A percentile compares a stretch with the other conserved stretches of the same genome.
Evolutionary conservation across 176 grass and related monocot species (phyloP).

Genomic region (Guadua angustifolia): DNA sequence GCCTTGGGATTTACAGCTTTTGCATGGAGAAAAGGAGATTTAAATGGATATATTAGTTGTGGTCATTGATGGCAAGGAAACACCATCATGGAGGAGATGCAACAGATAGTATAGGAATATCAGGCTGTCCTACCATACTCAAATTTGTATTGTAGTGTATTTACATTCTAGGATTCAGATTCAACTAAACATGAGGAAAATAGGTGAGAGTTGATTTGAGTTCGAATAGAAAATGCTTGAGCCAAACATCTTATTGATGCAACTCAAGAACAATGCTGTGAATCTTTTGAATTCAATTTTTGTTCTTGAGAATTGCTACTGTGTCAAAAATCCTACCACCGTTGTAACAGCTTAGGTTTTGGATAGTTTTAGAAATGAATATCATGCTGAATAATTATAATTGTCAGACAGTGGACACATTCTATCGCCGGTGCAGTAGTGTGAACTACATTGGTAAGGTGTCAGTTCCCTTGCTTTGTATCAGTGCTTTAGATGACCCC

Average conservation of each 20-base stretch:
- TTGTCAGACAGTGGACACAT: slow-evolving; percentile 94
- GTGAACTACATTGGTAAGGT: slow-evolving; percentile 66
- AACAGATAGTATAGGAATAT: neutral
- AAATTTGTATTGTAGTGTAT: slow-evolving; percentile 7
- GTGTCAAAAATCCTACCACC: neutral
- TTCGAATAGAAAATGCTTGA: slow-evolving; percentile 27
- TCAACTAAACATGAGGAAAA: slow-evolving; percentile 24
- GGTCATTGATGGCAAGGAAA: neutral
- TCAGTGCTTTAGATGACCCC: slow-evolving; percentile 95
- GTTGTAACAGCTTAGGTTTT: neutral
- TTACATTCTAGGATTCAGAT: slow-evolving; percentile 2
- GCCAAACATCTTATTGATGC: slow-evolving; percentile 1
- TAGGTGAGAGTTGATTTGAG: neutral
- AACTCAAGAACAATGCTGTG: slow-evolving; percentile 6
- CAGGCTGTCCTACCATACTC: neutral
- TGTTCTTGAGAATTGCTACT: neutral
- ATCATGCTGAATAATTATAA: slow-evolving; percentile 17
- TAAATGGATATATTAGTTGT: neutral
- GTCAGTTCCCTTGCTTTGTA: slow-evolving; percentile 78
- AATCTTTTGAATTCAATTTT: slow-evolving; percentile 25
- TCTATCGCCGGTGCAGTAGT: slow-evolving; percentile 93
- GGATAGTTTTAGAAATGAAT: neutral
- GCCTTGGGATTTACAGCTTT: slow-evolving; percentile 5
- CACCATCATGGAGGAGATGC: neutral
- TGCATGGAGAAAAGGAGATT: neutral